Evolutionary conservation across 331 rosid species (phyloP).

Genomic region (Malus hybrid): DNA sequence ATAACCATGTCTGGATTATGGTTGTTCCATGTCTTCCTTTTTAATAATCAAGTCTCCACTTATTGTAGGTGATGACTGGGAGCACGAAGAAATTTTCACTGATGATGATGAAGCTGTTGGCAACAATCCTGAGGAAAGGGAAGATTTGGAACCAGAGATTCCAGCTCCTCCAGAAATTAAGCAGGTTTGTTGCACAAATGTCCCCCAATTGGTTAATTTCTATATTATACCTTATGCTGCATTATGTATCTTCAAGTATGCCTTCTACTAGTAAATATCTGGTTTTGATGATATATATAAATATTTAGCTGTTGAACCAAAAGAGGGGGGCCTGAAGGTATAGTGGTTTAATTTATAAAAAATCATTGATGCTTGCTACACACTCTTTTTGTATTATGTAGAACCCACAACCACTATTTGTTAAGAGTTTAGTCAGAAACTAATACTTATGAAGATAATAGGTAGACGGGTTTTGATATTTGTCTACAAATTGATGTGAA

Average conservation of each 20-base stretch:
- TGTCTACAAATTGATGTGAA: too few relatives aligned
- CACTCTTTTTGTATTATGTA: background rate
- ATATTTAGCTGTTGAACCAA: background rate
- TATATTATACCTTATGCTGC: background rate
- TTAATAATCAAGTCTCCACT: background rate
- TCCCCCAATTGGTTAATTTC: background rate
- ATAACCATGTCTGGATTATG: background rate
- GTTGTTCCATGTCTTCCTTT: too few relatives aligned
- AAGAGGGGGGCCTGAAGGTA: background rate
- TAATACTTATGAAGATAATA: too few relatives aligned
- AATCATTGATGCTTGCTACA: background rate
- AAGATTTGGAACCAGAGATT: conserved; percentile 89
- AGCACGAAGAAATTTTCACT: conserved; percentile 94
- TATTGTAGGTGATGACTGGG: conserved; percentile 92
- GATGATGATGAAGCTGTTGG: conserved; percentile 99
- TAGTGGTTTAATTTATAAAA: background rate
- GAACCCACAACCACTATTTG: too few relatives aligned
- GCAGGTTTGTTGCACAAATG: conserved; percentile 44
- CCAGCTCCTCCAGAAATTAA: conserved; percentile 99
- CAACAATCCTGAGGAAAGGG: conserved; percentile 88
- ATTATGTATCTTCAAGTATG: background rate
- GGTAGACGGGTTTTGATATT: too few relatives aligned
- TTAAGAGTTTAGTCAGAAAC: too few relatives aligned
- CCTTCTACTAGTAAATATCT: background rate
- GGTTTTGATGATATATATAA: background rate